These are phyloP conservation scores for Coemansia sp. DNA, from an alignment of 192 early-diverging fungal species.

Conservation along the genomic window DNA sequence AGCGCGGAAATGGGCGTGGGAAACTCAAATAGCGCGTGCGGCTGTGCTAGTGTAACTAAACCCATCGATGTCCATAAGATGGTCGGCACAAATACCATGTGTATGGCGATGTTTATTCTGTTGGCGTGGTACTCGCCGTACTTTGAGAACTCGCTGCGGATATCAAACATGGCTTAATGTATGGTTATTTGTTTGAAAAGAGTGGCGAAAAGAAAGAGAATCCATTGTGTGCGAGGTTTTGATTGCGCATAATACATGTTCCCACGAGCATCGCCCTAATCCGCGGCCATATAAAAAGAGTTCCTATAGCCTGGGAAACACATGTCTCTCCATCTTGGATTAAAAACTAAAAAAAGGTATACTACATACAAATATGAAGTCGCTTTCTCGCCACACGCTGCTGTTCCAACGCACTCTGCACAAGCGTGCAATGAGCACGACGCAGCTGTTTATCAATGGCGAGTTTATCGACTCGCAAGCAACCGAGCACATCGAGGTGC, in stretches of 20 bases:
- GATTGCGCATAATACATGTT: not conserved
- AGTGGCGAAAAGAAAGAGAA: not conserved
- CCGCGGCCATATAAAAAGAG: not conserved
- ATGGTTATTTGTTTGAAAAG: not conserved
- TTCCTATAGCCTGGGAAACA: not conserved
- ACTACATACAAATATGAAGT: not conserved
- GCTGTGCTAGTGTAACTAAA: conserved; percentile 53
- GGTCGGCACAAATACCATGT: conserved; percentile 87
- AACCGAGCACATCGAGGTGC: conserved; percentile 82
- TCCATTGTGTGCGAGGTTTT: not conserved
- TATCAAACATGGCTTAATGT: conserved; percentile 61
- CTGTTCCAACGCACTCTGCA: not conserved
- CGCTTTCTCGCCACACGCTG: not conserved
- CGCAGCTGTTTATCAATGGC: conserved; percentile 84
- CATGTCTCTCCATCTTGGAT: too few species aligned
- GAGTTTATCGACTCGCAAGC: conserved; percentile 88
- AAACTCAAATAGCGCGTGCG: conserved; percentile 37
- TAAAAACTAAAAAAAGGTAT: not conserved
- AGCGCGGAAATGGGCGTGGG: conserved; percentile 34
- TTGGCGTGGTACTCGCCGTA: conserved; percentile 85
- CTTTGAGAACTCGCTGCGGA: conserved; percentile 71
- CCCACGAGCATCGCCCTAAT: not conserved
- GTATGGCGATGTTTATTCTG: conserved; percentile 75
- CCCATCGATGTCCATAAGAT: conserved; percentile 83
- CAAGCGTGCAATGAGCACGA: conserved; percentile 17